Base-by-base conservation (phyloP, 228 moss, liverwort and hornwort genomes). In the Sphagnum magellanicum region DNA sequence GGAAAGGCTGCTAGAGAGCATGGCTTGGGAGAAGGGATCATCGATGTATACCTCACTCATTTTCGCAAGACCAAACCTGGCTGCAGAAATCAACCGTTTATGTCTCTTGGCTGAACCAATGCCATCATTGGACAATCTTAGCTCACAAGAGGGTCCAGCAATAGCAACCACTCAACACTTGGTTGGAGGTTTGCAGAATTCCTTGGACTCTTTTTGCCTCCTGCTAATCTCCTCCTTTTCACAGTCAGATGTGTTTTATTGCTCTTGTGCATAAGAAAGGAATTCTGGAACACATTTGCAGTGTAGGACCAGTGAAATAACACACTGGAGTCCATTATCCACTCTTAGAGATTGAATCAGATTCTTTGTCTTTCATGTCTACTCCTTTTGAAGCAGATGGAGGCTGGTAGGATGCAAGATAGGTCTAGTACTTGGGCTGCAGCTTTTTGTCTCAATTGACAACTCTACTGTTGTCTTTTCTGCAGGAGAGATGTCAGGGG, bases 11-110 rank as follows among this genome's bases (percentile, higher is more conserved):
- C 71, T 98, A 64, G 98, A 98, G 76, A 98, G 91, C 75, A 93
- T 98, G 98, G 87, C 91, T n/a, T 98, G 98, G 98, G 98, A 98
- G 79, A 88, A 82, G 71, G 93, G 98, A 10, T 98, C 98, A 10
- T 93, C 91, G 5, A 87, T 98, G 93, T 98, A 92, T 75, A 88
- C 86, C 66, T 88, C 90, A 64, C 72, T 98, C 59, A 71, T 91
- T 66, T 82, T 98, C 63, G 90, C 93, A 14, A 98, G 79, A 81
- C 83, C 82, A 69, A 76, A 84, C 71, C 77, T 98, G 70, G 85
- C 87, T 4, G 65, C 81, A 48, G 87, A 79, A 55, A 90, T 93
- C 62, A 89, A 81, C 67, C 72, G 81, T 63, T 68, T 86, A 75
- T 79, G 88, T 63, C 77, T 98, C 69, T 65, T 98, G 86, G 90